Evolutionary conservation across 805 yeast genomes (phyloP).

Genomic region (Metschnikowia noctiluminum): DNA sequence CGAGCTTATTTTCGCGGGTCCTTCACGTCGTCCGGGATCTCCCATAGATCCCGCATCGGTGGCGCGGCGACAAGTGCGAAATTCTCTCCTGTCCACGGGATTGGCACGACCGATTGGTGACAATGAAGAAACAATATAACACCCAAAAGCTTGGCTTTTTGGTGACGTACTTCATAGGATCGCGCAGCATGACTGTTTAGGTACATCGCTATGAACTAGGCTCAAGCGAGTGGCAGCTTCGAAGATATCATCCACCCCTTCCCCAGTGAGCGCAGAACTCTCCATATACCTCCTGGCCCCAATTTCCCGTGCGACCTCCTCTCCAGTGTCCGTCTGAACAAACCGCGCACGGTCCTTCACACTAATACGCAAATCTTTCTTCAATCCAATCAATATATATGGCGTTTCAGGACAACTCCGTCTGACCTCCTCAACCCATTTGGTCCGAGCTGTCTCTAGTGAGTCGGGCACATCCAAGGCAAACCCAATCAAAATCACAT

Average conservation of each 20-base stretch:
- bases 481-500: slow-evolving; percentile 81
- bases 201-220: slow-evolving; percentile 41
- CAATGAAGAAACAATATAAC: not conserved
- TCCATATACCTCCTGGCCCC: slow-evolving; percentile 85
- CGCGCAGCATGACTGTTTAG: slow-evolving; percentile 31
- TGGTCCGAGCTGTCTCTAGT: slow-evolving; percentile 71
- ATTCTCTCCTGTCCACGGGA: not conserved
- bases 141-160: not conserved
- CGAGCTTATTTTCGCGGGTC: not conserved
- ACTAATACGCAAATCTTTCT: slow-evolving; percentile 68
- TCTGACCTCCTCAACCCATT: slow-evolving; percentile 84
- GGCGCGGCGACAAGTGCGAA: no score
- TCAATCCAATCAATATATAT: slow-evolving; percentile 74
- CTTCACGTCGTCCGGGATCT: not conserved
- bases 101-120: not conserved
- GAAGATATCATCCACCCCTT: slow-evolving; percentile 91
- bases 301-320: slow-evolving; percentile 66
- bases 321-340: slow-evolving; percentile 60
- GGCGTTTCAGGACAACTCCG: slow-evolving; percentile 82
- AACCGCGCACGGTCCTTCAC: slow-evolving; percentile 37
- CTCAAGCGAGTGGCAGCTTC: slow-evolving; percentile 88
- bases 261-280: slow-evolving; percentile 90
- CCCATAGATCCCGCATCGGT: no score
- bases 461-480: slow-evolving; percentile 85
- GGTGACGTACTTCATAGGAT: slow-evolving; percentile 18